Percentiles rank a stretch among this genome's conserved stretches.
Evolutionary conservation across 2,329 filamentous ascomycete genomes (phyloP).

Genomic region (Gaeumannomyces sp.): DNA sequence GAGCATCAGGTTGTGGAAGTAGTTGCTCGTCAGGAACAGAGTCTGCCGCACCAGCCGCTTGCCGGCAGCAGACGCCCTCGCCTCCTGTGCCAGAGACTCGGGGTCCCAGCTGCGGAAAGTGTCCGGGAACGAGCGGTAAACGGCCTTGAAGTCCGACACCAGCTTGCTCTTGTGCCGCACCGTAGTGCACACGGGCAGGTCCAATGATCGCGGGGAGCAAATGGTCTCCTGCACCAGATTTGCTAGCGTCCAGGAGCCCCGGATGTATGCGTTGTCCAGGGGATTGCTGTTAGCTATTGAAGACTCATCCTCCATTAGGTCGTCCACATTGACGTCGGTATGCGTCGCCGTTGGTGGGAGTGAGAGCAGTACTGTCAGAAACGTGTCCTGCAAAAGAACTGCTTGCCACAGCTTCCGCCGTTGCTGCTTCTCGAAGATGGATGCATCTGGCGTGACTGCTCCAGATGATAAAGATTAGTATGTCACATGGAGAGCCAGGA

Average conservation of each 20-base stretch:
- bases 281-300: conserved; percentile 54
- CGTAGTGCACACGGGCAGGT: conserved; percentile 64
- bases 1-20: conserved; percentile 77
- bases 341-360: conserved; percentile 73
- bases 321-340: conserved; percentile 71
- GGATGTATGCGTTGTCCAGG: conserved; percentile 64
- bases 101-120: conserved; percentile 64
- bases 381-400: conserved; percentile 74
- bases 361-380: conserved; percentile 70
- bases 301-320: conserved; percentile 58
- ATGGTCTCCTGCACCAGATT: conserved; percentile 73
- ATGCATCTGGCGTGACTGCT: conserved; percentile 55
- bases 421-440: conserved; percentile 68
- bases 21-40: conserved; percentile 73
- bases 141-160: conserved; percentile 60
- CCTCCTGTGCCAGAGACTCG: conserved; percentile 50
- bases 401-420: conserved; percentile 78
- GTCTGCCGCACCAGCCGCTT: conserved; percentile 67
- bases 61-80: conserved; percentile 28
- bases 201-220: conserved; percentile 67
- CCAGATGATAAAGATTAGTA: too few species aligned
- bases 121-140: conserved; percentile 68
- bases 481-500: conserved; percentile 18
- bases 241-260: conserved; percentile 72
- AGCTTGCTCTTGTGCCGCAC: conserved; percentile 64